Evolutionary conservation across 345 rosid species (phyloP).

Genomic region (Hibiscus mutabilis): DNA sequence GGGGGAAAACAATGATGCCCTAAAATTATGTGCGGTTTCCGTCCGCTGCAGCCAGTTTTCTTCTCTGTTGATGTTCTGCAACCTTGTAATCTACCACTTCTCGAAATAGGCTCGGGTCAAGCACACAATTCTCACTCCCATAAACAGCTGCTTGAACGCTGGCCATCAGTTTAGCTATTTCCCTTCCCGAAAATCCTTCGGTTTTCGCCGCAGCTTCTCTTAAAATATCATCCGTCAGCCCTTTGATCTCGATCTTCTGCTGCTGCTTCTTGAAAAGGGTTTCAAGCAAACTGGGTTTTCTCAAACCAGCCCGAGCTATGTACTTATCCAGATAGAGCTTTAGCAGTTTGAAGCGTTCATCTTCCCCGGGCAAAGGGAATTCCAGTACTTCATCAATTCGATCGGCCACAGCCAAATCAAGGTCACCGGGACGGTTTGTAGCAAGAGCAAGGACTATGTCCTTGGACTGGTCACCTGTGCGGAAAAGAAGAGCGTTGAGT

Average conservation of each 20-base stretch:
- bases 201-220: conserved; percentile 86
- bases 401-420: conserved; percentile 92
- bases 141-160: conserved; percentile 19
- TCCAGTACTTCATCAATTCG: conserved; percentile 89
- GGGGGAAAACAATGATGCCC: conserved; percentile 2
- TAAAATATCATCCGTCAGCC: conserved; percentile 66
- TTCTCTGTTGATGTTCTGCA: conserved; percentile 89
- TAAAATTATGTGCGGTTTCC: neutral
- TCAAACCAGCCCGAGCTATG: conserved; percentile 58
- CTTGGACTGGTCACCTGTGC: conserved; percentile 96
- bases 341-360: conserved; percentile 80
- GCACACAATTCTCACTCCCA: conserved; percentile 6
- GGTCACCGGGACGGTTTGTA: conserved; percentile 96
- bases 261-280: conserved; percentile 51
- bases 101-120: conserved; percentile 46
- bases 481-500: conserved; percentile 91
- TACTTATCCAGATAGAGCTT: conserved; percentile 87
- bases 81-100: conserved; percentile 95
- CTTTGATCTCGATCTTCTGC: conserved; percentile 72
- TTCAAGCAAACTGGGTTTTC: conserved; percentile 47
- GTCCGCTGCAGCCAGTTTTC: conserved; percentile 47
- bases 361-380: conserved; percentile 83
- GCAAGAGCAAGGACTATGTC: conserved; percentile 95
- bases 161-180: conserved; percentile 93
- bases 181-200: conserved; percentile 88